A percentile compares a stretch with the other conserved stretches of the same genome.
phyloP scores from a whole-genome alignment of 2,329 filamentous ascomycete genomes.

The Dactylellina parvicollis region DNA sequence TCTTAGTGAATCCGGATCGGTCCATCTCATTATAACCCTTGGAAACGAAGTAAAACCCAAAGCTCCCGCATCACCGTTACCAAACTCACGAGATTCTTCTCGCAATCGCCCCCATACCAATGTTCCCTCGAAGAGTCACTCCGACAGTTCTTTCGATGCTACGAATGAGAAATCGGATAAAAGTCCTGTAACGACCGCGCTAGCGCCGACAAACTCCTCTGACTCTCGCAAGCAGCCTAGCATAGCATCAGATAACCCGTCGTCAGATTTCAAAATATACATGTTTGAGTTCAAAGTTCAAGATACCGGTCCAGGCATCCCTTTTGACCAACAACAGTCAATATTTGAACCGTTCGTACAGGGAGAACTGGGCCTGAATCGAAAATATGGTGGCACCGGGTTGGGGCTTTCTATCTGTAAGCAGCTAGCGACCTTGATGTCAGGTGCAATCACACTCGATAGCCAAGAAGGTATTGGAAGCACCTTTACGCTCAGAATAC shows the following conservation, averaged over 20 bases:
- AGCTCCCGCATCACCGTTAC: conserved; percentile 7
- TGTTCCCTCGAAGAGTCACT: conserved; percentile 19
- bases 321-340: conserved; percentile 77
- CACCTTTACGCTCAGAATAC: conserved; percentile 83
- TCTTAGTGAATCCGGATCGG: conserved; percentile 25
- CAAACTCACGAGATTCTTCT: conserved; percentile 41
- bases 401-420: conserved; percentile 89
- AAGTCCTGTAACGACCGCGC: not conserved
- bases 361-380: conserved; percentile 85
- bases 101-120: conserved; percentile 33
- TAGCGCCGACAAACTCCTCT: not conserved
- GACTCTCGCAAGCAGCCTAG: conserved; percentile 30
- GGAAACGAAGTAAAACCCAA: conserved; percentile 27
- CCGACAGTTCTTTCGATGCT: conserved; percentile 22
- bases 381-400: conserved; percentile 89
- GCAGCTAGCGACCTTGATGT: conserved; percentile 89
- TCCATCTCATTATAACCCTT: conserved; percentile 39
- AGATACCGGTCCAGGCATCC: conserved; percentile 87
- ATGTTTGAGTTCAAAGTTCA: conserved; percentile 88
- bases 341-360: conserved; percentile 96
- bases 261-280: conserved; percentile 63
- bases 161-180: conserved; percentile 26
- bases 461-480: conserved; percentile 80
- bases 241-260: conserved; percentile 18
- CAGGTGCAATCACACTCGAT: conserved; percentile 75